A percentile compares a stretch with the other conserved stretches of the same genome.
phyloP scores from a whole-genome alignment of 352 stramenopile genomes.

The Globisporangium okanoganense region DNA sequence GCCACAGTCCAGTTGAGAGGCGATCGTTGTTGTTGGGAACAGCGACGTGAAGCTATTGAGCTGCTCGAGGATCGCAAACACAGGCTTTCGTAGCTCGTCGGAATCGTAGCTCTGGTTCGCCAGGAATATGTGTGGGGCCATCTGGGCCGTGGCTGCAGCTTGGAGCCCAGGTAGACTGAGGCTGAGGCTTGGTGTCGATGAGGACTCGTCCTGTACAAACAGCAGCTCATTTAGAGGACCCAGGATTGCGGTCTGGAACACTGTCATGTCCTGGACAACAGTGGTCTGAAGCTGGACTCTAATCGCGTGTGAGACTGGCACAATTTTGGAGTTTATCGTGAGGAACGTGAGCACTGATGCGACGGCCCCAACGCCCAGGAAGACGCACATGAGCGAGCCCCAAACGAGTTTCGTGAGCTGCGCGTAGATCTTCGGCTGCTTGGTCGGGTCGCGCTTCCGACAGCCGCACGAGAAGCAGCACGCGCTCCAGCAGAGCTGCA shows the following conservation, averaged over 20 bases:
- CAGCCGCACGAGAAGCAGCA: conserved; percentile 47
- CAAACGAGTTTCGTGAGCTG: conserved; percentile 42
- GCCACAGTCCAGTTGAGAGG: conserved; percentile 28
- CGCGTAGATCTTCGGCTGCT: conserved; percentile 44
- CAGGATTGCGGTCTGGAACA: conserved; percentile 39
- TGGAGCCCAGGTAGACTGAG: conserved; percentile 27
- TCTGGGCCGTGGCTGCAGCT: conserved; percentile 12
- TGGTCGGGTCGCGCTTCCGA: conserved; percentile 32
- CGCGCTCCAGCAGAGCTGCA: no score
- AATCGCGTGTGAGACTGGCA: conserved; percentile 23
- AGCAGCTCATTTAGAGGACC: conserved; percentile 32
- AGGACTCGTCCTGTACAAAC: not conserved
- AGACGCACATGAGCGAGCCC: conserved; percentile 30
- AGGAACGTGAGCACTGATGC: conserved; percentile 30
- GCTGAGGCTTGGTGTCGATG: conserved; percentile 15
- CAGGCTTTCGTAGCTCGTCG: conserved; percentile 28
- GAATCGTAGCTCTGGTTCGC: conserved; percentile 34
- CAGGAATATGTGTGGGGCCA: conserved; percentile 43
- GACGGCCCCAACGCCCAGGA: conserved; percentile 18
- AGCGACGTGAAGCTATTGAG: conserved; percentile 35
- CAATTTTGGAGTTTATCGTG: conserved; percentile 26
- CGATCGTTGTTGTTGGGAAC: conserved; percentile 39
- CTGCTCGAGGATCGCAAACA: conserved; percentile 39
- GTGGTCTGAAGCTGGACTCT: conserved; percentile 22
- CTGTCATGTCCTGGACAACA: conserved; percentile 23